Base-by-base conservation (phyloP, 768 basidiomycete species). In the Trametes sanguinea region DNA sequence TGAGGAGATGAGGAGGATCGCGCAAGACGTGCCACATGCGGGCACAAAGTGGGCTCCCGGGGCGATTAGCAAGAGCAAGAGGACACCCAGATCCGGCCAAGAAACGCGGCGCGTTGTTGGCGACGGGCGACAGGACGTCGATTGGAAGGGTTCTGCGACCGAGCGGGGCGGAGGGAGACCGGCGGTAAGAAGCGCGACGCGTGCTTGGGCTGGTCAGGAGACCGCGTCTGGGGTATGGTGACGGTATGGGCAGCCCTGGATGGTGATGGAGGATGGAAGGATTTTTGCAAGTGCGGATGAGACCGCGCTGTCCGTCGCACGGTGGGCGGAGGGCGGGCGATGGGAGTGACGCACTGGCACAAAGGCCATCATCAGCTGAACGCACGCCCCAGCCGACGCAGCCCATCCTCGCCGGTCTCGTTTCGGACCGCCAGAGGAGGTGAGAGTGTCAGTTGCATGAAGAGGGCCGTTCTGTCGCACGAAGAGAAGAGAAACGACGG, bases 131-230 rank as follows among this genome's bases (percentile, higher is more conserved):
- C 22, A 22, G 45, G n/a, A 4, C 13, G 47, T 29, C 27, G 6
- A n/a, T 17, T 22, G 48, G 29, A 14, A 32, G 11, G 1, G 27
- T 27, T 13, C 27, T 6, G 45, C 7, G 45, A 7, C 13, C 29
- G 4, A 35, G 33, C 44, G 55, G 6, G 32, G 33, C 33, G 46
- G 55, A 39, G 33, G 35, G n/a, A 55, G 48, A 33, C 13, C 10
- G 37, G 37, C 13, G 32, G 44, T 45, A 6, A 14, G 33, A 27
- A 22, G 55, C 6, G 37, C 32, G 47, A 42, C 57, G 42, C 47
- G 47, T 35, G 57, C 47, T 45, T 16, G 17, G 40, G 47, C 11
- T 13, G 47, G 57, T 58, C 57, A 58, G 57, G 48, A 58, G 57
- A 58, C 57, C 48, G 57, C 29, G 47, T 11, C 7, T 4, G 57